Conservation (phyloP, 1,284 basidiomycete species). For the Apiotrichum montevideense region DNA sequence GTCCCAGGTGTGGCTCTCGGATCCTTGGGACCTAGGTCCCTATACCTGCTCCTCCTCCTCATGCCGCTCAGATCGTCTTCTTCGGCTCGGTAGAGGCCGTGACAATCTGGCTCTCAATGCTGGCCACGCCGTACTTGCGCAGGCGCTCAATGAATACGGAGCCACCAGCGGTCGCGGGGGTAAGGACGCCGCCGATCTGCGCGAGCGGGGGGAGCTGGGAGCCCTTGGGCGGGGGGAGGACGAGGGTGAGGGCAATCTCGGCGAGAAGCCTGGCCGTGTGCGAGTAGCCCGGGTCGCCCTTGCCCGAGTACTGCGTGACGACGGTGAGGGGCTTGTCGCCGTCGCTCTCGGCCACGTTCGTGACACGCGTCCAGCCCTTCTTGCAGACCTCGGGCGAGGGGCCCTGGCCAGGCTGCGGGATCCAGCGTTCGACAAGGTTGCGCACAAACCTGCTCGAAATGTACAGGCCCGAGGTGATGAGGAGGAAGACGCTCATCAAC, state of each 20-base stretch:
- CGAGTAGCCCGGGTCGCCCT: conserved; percentile 75
- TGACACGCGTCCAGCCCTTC: conserved; percentile 56
- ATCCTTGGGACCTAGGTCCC: background rate
- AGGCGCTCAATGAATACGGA: conserved; percentile 63
- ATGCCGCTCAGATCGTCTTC: background rate
- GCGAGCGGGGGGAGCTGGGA: conserved; percentile 55
- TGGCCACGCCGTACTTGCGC: conserved; percentile 23
- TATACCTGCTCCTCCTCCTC: background rate
- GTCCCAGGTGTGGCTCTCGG: background rate
- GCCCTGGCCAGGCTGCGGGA: conserved; percentile 58
- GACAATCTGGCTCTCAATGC: conserved; percentile 22
- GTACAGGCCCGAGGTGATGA: conserved; percentile 35
- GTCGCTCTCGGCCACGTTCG: conserved; percentile 55
- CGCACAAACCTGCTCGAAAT: conserved; percentile 38
- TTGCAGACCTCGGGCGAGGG: conserved; percentile 50
- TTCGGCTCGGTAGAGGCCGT: background rate
- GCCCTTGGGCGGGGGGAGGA: conserved; percentile 50
- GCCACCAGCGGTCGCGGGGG: conserved; percentile 69
- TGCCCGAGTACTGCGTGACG: conserved; percentile 58
- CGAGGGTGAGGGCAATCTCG: conserved; percentile 65
- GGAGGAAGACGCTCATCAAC: conserved; percentile 13
- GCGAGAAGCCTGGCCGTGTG: conserved; percentile 66
- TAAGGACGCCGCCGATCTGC: conserved; percentile 65
- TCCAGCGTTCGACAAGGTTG: conserved; percentile 45
- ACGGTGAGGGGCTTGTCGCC: conserved; percentile 48